Base-by-base conservation (phyloP, 108 stramenopile genomes). In the Pseudonitzschia pungens region DNA sequence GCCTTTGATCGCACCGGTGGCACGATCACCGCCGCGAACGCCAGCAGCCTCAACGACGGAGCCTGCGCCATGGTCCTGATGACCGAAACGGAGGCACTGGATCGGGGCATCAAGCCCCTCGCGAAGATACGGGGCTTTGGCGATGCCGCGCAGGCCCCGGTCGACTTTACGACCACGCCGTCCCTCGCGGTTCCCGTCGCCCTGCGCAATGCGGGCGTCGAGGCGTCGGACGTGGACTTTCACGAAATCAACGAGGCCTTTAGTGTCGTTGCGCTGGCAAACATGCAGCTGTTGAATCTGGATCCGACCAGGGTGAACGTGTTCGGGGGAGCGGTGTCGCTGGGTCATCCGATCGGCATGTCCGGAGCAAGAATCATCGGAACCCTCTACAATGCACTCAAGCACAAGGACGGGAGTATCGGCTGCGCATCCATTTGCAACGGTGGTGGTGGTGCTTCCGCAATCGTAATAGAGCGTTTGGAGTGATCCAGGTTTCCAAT, bases 241-340 rank as follows among this genome's bases (percentile, higher is more conserved):
- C 96, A 97, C 79, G 98, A 99, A 85, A 95, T 98, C 74, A 99
- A 99, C 74, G 98, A 99, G 77, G 98, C 98, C 28, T 99, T 99
- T 76, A 78, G 94, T 8, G 98, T 98, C 2, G 98, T 99, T 18
- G 88, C 97, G 0, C 72, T 98, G 57, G 97, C 92, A 9, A 99
- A 98, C 74, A 89, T 87, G 75, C 72, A 87, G 80, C 65, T 97
- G 21, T 29, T 98, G 71, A 87, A 87, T 62, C 75, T 98, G 15
- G 96, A 97, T 70, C 77, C 66, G 28, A 64, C 73, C 15, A 78
- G 66, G 57, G 94, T 99, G 1, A 99, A 99, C 84, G 92, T 95
- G 10, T 87, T 92, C 68, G 98, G 98, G 53, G 97, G 98, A 20
- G 98, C 97, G 5, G 97, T 98, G 36, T 81, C 96, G 0, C 62